These are phyloP conservation scores for Sugiyamaella mastotermitis DNA, from an alignment of 805 yeast genomes.

Conservation along the genomic window DNA sequence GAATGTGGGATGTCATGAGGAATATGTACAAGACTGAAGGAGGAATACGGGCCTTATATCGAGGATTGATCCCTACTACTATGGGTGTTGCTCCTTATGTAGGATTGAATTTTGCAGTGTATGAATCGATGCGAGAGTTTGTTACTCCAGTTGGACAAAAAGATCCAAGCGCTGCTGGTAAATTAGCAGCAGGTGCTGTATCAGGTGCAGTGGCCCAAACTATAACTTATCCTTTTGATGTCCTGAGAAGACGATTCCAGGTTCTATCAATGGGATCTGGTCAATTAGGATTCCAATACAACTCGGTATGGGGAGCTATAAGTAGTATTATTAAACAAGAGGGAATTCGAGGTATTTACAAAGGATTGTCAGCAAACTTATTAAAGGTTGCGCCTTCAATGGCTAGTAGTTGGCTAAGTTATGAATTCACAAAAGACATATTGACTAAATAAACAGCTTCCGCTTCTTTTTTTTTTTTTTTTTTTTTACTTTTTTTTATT, in stretches of 20 bases:
- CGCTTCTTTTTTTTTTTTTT: no score
- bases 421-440: constrained; percentile 58
- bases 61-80: constrained; percentile 87
- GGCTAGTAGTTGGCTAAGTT: constrained; percentile 93
- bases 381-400: constrained; percentile 90
- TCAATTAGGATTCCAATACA: constrained; percentile 76
- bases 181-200: constrained; percentile 72
- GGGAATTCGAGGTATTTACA: constrained; percentile 73
- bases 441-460: constrained; percentile 9
- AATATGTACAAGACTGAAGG: constrained; percentile 74
- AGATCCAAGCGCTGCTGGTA: constrained; percentile 43
- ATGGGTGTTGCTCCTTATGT: constrained; percentile 95
- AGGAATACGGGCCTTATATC: constrained; percentile 67
- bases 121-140: constrained; percentile 69
- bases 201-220: constrained; percentile 90
- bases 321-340: constrained; percentile 62
- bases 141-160: constrained; percentile 32
- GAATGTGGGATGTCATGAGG: constrained; percentile 52
- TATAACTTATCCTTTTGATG: constrained; percentile 84
- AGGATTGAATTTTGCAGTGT: constrained; percentile 84
- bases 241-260: constrained; percentile 83
- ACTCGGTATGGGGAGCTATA: constrained; percentile 71
- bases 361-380: constrained; percentile 60
- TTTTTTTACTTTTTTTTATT: no score
- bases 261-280: constrained; percentile 64